Percentiles rank a stretch among this genome's conserved stretches.
phyloP scores from a whole-genome alignment of 2,329 filamentous ascomycete species.

The Simplicillium sp. region DNA sequence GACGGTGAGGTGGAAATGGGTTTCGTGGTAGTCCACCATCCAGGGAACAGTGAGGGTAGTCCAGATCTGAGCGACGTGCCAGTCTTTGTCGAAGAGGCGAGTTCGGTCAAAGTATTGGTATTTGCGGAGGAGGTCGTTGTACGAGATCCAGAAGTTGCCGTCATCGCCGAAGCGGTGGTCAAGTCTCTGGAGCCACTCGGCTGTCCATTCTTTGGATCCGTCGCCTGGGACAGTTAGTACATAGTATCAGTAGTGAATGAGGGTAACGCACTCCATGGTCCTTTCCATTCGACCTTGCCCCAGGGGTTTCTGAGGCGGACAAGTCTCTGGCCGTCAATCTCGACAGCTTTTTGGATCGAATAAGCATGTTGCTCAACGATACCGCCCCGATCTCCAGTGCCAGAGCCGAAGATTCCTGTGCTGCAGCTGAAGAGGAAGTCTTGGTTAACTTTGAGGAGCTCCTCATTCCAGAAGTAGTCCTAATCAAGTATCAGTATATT shows the following conservation, averaged over 20 bases:
- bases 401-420: slow-evolving; percentile 33
- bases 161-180: slow-evolving; percentile 70
- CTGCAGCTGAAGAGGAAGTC: slow-evolving; percentile 62
- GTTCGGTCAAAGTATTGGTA: slow-evolving; percentile 50
- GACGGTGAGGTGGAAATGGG: slow-evolving; percentile 41
- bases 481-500: neutral
- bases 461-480: slow-evolving; percentile 56
- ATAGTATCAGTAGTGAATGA: no score
- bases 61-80: slow-evolving; percentile 38
- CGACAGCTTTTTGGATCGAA: slow-evolving; percentile 50
- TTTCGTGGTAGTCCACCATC: slow-evolving; percentile 44
- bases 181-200: slow-evolving; percentile 66
- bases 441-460: slow-evolving; percentile 68
- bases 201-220: slow-evolving; percentile 76
- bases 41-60: slow-evolving; percentile 45
- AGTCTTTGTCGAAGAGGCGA: slow-evolving; percentile 46
- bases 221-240: slow-evolving; percentile 32
- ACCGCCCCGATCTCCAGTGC: slow-evolving; percentile 40
- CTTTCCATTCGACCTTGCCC: slow-evolving; percentile 74
- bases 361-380: slow-evolving; percentile 52
- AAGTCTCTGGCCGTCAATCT: slow-evolving; percentile 47
- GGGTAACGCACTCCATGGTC: slow-evolving; percentile 45
- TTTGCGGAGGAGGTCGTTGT: slow-evolving; percentile 48
- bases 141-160: slow-evolving; percentile 54
- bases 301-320: slow-evolving; percentile 67